Evolutionary conservation across 116 monocot genomes (phyloP).

Genomic region (Phalaenopsis hybrid): DNA sequence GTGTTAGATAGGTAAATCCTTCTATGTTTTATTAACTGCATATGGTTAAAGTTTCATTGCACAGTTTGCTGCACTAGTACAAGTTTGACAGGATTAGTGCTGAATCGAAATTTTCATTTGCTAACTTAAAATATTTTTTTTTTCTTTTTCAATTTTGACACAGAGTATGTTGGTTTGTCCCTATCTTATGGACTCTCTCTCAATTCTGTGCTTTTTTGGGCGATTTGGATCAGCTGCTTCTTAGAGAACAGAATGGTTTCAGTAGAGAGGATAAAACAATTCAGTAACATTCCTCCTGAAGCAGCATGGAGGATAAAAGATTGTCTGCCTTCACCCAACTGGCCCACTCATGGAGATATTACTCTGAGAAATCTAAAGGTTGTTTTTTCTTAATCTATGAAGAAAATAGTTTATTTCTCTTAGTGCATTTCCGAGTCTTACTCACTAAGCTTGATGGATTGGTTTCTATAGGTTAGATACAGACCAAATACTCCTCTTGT

Average conservation of each 20-base stretch:
- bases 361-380: conserved; percentile 67
- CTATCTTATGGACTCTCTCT: conserved; percentile 93
- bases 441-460: background rate
- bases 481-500: conserved; percentile 84
- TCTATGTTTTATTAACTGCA: background rate
- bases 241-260: conserved; percentile 98
- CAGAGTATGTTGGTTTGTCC: conserved; percentile 85
- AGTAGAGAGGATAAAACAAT: conserved; percentile 93
- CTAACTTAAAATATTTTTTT: background rate
- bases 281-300: conserved; percentile 79
- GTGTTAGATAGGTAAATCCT: background rate
- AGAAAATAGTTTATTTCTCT: background rate
- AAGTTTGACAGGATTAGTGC: background rate
- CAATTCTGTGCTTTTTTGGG: conserved; percentile 61
- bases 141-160: background rate
- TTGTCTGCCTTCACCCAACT: conserved; percentile 60
- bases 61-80: background rate
- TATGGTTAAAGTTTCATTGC: background rate
- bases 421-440: background rate
- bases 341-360: conserved; percentile 80
- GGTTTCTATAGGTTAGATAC: conserved; percentile 61
- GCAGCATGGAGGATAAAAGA: conserved; percentile 73
- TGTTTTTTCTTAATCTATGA: background rate
- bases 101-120: background rate
- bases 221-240: conserved; percentile 82